Evolutionary conservation across 2,329 filamentous ascomycete species (phyloP).

Genomic region (Epicoccum sorghinum): DNA sequence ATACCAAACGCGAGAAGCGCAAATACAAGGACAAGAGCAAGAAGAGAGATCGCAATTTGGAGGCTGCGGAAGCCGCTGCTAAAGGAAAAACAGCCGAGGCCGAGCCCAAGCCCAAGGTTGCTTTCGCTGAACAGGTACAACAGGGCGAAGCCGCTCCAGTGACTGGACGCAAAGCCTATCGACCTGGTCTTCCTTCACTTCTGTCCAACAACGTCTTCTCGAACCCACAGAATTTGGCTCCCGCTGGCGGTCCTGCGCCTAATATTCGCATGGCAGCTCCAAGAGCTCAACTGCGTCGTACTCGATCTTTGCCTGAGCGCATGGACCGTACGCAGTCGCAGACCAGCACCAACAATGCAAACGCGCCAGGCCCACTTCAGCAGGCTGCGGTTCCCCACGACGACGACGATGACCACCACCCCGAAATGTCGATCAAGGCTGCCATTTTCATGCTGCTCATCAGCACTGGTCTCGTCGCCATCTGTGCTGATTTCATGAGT

Average conservation of each 20-base stretch:
- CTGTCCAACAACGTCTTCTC: slow-evolving; percentile 74
- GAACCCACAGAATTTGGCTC: slow-evolving; percentile 47
- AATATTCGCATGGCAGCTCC: slow-evolving; percentile 43
- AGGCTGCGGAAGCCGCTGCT: slow-evolving; percentile 27
- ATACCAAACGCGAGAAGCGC: slow-evolving; percentile 48
- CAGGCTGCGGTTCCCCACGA: slow-evolving; percentile 28
- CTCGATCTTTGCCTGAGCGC: slow-evolving; percentile 45
- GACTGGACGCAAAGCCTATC: slow-evolving; percentile 63
- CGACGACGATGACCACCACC: slow-evolving; percentile 39
- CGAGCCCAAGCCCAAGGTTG: slow-evolving; percentile 39
- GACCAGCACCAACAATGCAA: slow-evolving; percentile 21
- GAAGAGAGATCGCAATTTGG: slow-evolving; percentile 50
- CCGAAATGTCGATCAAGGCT: slow-evolving; percentile 62
- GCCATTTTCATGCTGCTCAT: slow-evolving; percentile 62
- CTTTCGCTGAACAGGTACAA: slow-evolving; percentile 48
- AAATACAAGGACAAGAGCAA: slow-evolving; percentile 54
- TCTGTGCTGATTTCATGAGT: slow-evolving; percentile 75
- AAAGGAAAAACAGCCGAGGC: slow-evolving; percentile 31
- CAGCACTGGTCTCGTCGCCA: slow-evolving; percentile 64
- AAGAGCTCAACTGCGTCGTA: slow-evolving; percentile 36
- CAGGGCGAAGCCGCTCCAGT: slow-evolving; percentile 28
- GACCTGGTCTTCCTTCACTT: slow-evolving; percentile 67
- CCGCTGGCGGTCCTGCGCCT: slow-evolving; percentile 34
- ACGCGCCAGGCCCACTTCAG: slow-evolving; percentile 23
- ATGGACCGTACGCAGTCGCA: slow-evolving; percentile 37